Evolutionary conservation across 225 moss, liverwort and hornwort species (phyloP).

Genomic region (Lunularia cruciata): DNA sequence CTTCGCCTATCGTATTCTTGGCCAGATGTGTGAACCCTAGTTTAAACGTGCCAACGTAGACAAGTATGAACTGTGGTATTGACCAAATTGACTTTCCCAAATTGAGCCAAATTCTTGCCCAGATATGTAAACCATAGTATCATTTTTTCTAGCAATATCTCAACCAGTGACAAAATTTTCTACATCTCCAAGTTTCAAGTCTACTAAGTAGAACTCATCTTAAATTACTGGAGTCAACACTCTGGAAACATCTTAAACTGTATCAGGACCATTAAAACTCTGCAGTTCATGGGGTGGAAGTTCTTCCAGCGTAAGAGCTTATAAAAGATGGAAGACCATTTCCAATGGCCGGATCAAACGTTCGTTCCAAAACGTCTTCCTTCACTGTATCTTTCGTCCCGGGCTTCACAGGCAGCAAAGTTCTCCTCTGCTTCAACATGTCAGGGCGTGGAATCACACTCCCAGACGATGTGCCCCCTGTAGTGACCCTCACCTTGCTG

Average conservation of each 20-base stretch:
- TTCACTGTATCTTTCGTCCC: slow-evolving; percentile 65
- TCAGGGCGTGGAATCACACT: slow-evolving; percentile 87
- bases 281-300: not conserved
- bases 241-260: not conserved
- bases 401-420: slow-evolving; percentile 61
- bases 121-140: not conserved
- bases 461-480: slow-evolving; percentile 88
- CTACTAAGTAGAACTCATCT: not conserved
- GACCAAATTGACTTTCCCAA: too few relatives aligned
- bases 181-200: too few relatives aligned
- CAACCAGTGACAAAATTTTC: not conserved
- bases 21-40: too few relatives aligned
- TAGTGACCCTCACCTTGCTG: slow-evolving; percentile 81
- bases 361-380: slow-evolving; percentile 74
- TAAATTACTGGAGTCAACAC: not conserved
- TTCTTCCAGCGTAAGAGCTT: not conserved
- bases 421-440: slow-evolving; percentile 75
- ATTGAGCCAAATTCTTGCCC: not conserved
- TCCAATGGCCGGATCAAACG: slow-evolving; percentile 44
- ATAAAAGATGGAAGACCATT: slow-evolving; percentile 29
- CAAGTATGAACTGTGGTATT: not conserved
- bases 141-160: not conserved
- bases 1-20: too few relatives aligned
- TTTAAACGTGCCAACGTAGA: too few relatives aligned
- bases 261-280: too few relatives aligned